phyloP scores from a whole-genome alignment of 805 yeast species.

The Monosporozyma yasuniensis region DNA sequence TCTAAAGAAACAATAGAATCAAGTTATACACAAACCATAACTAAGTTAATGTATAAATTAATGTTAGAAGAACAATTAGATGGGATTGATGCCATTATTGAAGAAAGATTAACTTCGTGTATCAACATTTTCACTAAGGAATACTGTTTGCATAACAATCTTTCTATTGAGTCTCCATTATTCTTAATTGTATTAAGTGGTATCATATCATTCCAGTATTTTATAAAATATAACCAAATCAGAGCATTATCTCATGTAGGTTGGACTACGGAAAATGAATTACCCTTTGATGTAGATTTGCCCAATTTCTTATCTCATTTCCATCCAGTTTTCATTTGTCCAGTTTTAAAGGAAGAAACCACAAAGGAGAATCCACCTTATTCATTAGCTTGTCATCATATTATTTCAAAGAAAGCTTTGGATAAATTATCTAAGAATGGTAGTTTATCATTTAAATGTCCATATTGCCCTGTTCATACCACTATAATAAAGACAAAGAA shows the following conservation, averaged over 20 bases:
- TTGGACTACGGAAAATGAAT: conserved; percentile 51
- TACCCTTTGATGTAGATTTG: conserved; percentile 52
- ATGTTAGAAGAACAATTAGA: conserved; percentile 15
- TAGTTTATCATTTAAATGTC: conserved; percentile 52
- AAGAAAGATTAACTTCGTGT: conserved; percentile 16
- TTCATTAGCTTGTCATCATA: conserved; percentile 55
- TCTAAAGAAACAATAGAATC: conserved; percentile 33
- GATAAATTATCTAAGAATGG: conserved; percentile 36
- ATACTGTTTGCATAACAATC: conserved; percentile 40
- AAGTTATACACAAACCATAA: conserved; percentile 19
- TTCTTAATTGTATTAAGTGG: conserved; percentile 44
- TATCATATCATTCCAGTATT: conserved; percentile 43
- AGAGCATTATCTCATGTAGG: conserved; percentile 27
- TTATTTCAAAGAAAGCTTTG: conserved; percentile 48
- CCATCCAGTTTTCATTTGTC: conserved; percentile 65
- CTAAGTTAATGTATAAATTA: conserved; percentile 36
- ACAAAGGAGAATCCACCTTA: conserved; percentile 55
- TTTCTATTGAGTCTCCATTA: conserved; percentile 46
- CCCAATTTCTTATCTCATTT: conserved; percentile 43
- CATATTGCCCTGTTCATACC: conserved; percentile 55
- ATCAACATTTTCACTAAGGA: conserved; percentile 36
- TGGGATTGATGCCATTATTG: conserved; percentile 18
- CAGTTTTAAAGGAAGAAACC: conserved; percentile 59
- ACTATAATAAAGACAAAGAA: conserved; percentile 34
- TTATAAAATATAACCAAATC: conserved; percentile 39